phyloP scores from a whole-genome alignment of 2,329 filamentous ascomycete species.

The Boeremia exigua region DNA sequence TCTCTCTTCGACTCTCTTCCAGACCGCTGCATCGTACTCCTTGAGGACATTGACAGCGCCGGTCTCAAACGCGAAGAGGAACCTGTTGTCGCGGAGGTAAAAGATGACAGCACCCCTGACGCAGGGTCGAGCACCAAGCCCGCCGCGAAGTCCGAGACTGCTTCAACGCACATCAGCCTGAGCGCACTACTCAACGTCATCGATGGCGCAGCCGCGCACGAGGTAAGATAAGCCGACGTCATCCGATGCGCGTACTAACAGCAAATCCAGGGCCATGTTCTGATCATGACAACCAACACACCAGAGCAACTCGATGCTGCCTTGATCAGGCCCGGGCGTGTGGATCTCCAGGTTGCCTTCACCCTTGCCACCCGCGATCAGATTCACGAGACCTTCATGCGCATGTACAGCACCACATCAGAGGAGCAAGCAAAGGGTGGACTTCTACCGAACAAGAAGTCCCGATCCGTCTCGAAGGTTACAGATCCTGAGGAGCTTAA shows the following conservation, averaged over 20 bases:
- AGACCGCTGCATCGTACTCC: constrained; percentile 53
- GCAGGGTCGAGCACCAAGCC: background rate
- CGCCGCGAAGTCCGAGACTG: background rate
- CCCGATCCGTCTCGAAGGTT: background rate
- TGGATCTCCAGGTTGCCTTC: constrained; percentile 72
- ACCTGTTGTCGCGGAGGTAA: background rate
- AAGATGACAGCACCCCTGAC: background rate
- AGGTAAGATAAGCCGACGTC: constrained; percentile 42
- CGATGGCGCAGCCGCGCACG: constrained; percentile 79
- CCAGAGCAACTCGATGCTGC: constrained; percentile 76
- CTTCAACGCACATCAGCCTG: constrained; percentile 64
- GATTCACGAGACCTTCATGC: constrained; percentile 51
- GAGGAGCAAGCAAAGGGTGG: background rate
- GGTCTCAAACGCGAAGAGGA: constrained; percentile 47
- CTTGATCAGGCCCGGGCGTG: constrained; percentile 74
- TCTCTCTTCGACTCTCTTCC: constrained; percentile 53
- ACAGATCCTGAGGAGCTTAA: background rate
- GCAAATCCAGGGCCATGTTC: constrained; percentile 63
- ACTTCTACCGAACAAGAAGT: background rate
- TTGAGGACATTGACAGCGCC: constrained; percentile 57
- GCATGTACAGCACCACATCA: constrained; percentile 43
- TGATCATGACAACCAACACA: constrained; percentile 84
- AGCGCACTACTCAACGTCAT: constrained; percentile 83
- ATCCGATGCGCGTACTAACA: background rate
- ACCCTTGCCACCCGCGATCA: constrained; percentile 52